These are phyloP conservation scores for Fraxinus greggii DNA, from an alignment of 305 asterid genomes.

Conservation along the genomic window DNA sequence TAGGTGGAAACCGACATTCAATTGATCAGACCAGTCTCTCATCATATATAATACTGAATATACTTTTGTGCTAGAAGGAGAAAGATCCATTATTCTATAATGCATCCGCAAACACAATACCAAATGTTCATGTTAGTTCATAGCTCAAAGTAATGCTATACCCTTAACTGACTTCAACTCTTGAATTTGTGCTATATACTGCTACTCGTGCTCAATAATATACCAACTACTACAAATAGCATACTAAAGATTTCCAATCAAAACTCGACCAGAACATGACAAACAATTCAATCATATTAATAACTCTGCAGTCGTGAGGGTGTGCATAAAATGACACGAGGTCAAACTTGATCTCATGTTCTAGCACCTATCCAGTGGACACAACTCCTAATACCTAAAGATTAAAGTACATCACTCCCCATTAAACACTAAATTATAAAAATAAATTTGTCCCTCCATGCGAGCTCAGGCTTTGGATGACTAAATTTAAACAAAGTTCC, in stretches of 20 bases:
- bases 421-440: not conserved
- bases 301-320: not conserved
- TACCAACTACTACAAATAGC: conserved; percentile 3
- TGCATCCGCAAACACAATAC: not conserved
- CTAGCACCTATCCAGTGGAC: not conserved
- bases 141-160: conserved; percentile 11
- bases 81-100: not conserved
- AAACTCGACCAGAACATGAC: not conserved
- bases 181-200: not conserved
- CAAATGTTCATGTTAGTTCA: conserved; percentile 1
- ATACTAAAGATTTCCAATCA: not conserved
- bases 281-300: not conserved
- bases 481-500: not conserved
- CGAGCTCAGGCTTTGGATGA: not conserved
- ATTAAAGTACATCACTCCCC: not conserved
- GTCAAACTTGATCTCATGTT: not conserved
- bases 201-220: not conserved
- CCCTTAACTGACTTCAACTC: conserved; percentile 3
- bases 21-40: not conserved
- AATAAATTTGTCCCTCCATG: not conserved
- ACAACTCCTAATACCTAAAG: not conserved
- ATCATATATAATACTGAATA: not conserved
- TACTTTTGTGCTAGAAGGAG: not conserved
- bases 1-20: not conserved
- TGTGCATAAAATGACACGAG: not conserved